A percentile compares a stretch with the other conserved stretches of the same genome.
phyloP scores from a whole-genome alignment of 164 flowering plant genomes.

The Umbilicus rupestris region DNA sequence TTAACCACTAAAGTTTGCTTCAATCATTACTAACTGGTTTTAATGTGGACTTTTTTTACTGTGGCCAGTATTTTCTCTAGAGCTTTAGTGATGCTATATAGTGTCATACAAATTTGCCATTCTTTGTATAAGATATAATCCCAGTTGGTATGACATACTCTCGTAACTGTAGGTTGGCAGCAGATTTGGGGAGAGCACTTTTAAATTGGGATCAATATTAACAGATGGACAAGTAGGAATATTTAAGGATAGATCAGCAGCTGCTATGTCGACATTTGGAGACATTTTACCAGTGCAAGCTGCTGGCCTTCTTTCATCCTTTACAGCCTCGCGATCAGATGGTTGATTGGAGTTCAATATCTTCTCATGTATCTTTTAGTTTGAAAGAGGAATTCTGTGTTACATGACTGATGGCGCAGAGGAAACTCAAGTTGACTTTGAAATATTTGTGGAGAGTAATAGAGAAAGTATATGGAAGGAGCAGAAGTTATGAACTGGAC shows the following conservation, averaged over 20 bases:
- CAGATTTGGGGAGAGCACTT: constrained; percentile 92
- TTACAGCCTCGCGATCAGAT: constrained; percentile 77
- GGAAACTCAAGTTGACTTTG: no score
- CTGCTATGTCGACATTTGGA: constrained; percentile 76
- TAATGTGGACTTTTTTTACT: no score
- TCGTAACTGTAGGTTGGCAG: constrained; percentile 65
- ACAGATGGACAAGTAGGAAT: constrained; percentile 87
- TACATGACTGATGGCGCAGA: background rate
- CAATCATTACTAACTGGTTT: background rate
- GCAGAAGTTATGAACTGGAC: background rate
- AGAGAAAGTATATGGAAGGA: no score
- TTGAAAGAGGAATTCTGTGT: background rate
- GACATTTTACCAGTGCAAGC: constrained; percentile 92
- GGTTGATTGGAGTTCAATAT: constrained; percentile 36
- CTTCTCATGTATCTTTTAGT: background rate
- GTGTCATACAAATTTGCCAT: no score
- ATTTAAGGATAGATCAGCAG: constrained; percentile 66
- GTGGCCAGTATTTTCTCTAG: no score
- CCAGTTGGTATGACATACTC: background rate
- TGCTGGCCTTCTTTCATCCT: constrained; percentile 90
- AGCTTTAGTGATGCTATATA: background rate
- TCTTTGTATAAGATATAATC: no score
- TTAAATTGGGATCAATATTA: constrained; percentile 79
- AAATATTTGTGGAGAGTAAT: no score
- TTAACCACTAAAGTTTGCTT: no score